Evolutionary conservation across 306 rosid genomes (phyloP), one percentile per base, ranked within the genome.

Genomic region (Purshia tridentata): DNA sequence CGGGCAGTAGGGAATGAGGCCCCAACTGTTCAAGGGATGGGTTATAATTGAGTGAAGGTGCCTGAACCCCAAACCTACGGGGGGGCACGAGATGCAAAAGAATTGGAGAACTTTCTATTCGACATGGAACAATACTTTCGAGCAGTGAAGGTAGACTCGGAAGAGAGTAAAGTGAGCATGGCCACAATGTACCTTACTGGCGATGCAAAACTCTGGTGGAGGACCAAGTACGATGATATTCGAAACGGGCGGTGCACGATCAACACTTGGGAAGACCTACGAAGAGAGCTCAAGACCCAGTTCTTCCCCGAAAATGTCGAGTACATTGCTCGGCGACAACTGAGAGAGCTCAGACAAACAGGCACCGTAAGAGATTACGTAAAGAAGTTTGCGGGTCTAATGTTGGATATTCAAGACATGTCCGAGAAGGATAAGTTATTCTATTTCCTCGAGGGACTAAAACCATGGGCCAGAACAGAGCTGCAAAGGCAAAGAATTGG

Each of bases 81-180:
- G 7, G 75, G 75, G 64, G 42, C 19, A 1, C 19, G 11, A 3
- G 75, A 54, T 6, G 65, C 40, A 9, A 53, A 55, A 2, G 39
- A 70, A 10, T 6, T 70, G 0, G 18, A 53, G 8, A 55, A 70
- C 0, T 55, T 70, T 2, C 0, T 41, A 3, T 70, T 70, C 19
- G 42, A 41, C 29, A 70, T 70, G 41, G 55, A 56, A n/a, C 20
- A 71, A 20, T 55, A 71, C 6, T 71, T 71, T 8, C 8, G 4
- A 6, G 54, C 15, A 1, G 6, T 55, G 15, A 56, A 15, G 19
- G 4, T 1, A 0, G 19, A 18, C 18, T 41, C 22, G 0, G 3
- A 71, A 8, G 52, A 70, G 2, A 18, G 2, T 0, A 70, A 55
- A 1, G 15, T 70, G 16, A 20, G 8, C 3, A 52, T 18, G 50